Base-by-base conservation (phyloP, 2,329 filamentous ascomycete genomes). In the Microdochium nivale region DNA sequence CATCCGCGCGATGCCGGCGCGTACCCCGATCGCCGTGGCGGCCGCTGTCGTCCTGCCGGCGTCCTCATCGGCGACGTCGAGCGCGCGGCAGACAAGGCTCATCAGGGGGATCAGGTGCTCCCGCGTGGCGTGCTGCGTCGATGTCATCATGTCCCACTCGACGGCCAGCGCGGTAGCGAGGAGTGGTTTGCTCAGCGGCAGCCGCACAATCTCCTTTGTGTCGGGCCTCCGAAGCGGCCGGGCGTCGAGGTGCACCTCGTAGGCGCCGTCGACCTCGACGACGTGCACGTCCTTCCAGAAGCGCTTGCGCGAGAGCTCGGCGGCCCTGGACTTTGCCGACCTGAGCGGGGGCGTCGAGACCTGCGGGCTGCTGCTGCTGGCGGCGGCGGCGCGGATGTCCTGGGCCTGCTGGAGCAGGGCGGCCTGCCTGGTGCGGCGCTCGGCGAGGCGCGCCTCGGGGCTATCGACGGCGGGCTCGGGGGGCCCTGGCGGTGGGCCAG, bases 51-150 rank as follows among this genome's bases (percentile, higher is more conserved):
- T 21, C n/a, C n/a, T n/a, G n/a, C n/a, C n/a, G n/a, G n/a, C n/a
- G 58, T 95, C 88, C 58, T 90, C 86, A 21, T 76, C 76, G 48
- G 75, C 76, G 51, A 97, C 88, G 64, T 97, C 92, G 27, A 92
- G 69, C 0, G 90, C 92, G 47, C 94, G 86, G 56, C 90, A 89
- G 23, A 85, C 76, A 16, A 96, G 80, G 48, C 89, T 90, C 2
- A 91, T 97, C 56, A 99, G 75, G 14, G 94, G 94, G 58, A 96
- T 92, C 48, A 95, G 81, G 70, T 97, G 90, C 53, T 88, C 82
- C 66, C 86, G 88, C 37, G 91, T 79, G 0, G 90, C 89, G 69
- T 97, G 89, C 64, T 91, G 86, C 2, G 87, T 83, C 14, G 87
- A 88, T 24, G 84, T 79, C 54, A 99, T 79, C 48, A 86, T 76